These are phyloP conservation scores for Fusarium musae DNA, from an alignment of 2,329 filamentous ascomycete species.

Conservation along the genomic window DNA sequence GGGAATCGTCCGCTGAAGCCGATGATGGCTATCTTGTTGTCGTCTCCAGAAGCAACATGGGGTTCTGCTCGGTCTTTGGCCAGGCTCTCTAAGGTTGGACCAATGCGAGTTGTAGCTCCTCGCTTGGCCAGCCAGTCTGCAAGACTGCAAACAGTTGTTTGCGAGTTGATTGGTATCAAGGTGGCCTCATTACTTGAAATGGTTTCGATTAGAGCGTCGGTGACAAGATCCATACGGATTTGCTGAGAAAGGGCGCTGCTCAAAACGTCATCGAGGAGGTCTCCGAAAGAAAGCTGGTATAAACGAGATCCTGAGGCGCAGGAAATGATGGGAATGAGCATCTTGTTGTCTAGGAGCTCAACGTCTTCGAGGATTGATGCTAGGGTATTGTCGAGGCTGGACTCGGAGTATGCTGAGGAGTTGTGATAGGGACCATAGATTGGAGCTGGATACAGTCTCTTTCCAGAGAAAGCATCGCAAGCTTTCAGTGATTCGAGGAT, in stretches of 20 bases:
- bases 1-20: constrained; percentile 63
- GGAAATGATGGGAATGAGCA: not conserved
- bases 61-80: rapidly evolving
- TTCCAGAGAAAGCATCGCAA: not conserved
- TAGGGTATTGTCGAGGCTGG: not conserved
- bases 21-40: constrained; percentile 80
- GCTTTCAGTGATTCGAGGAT: not conserved
- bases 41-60: not conserved
- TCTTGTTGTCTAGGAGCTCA: not conserved
- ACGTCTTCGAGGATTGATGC: not conserved
- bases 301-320: not conserved
- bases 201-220: not conserved
- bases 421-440: not conserved
- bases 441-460: not conserved
- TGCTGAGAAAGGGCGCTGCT: not conserved
- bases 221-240: not conserved
- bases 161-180: not conserved
- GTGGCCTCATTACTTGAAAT: not conserved
- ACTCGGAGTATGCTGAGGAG: not conserved
- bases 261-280: not conserved
- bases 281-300: not conserved
- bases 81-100: not conserved
- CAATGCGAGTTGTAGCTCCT: not conserved
- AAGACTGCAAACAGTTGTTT: not conserved
- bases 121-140: not conserved